phyloP scores from a whole-genome alignment of 345 rosid genomes.

The Linum usitatissimum region DNA sequence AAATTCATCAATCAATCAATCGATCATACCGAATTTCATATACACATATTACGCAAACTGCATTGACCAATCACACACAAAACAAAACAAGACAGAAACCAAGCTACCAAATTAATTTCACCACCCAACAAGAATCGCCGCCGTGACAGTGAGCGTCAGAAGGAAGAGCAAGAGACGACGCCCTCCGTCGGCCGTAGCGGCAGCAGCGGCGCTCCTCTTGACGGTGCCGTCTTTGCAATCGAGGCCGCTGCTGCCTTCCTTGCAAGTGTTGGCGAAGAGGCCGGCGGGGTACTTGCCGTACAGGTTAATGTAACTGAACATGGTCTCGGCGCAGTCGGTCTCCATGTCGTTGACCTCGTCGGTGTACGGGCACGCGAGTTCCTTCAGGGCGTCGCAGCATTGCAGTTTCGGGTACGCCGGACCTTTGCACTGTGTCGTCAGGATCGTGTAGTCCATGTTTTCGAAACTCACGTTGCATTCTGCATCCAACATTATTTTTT shows the following conservation, averaged over 20 bases:
- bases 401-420: not conserved
- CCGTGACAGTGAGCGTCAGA: too few species aligned
- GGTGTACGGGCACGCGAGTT: not conserved
- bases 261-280: conserved; percentile 3
- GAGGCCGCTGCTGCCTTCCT: not conserved
- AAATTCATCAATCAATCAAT: too few species aligned
- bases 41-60: too few species aligned
- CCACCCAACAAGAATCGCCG: too few species aligned
- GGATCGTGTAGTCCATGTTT: conserved; percentile 1
- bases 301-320: conserved; percentile 1
- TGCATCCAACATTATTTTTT: not conserved
- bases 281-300: conserved; percentile 5
- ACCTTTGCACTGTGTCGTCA: not conserved
- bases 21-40: too few species aligned
- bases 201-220: not conserved
- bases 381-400: not conserved
- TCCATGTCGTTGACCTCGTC: not conserved
- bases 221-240: not conserved
- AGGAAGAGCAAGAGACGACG: too few species aligned
- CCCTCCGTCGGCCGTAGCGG: not conserved
- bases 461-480: conserved; percentile 2
- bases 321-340: not conserved
- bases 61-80: too few species aligned
- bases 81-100: too few species aligned
- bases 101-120: too few species aligned